Evolutionary conservation across 805 yeast species (phyloP).

Genomic region (Zygosaccharomyces kombuchaensis): DNA sequence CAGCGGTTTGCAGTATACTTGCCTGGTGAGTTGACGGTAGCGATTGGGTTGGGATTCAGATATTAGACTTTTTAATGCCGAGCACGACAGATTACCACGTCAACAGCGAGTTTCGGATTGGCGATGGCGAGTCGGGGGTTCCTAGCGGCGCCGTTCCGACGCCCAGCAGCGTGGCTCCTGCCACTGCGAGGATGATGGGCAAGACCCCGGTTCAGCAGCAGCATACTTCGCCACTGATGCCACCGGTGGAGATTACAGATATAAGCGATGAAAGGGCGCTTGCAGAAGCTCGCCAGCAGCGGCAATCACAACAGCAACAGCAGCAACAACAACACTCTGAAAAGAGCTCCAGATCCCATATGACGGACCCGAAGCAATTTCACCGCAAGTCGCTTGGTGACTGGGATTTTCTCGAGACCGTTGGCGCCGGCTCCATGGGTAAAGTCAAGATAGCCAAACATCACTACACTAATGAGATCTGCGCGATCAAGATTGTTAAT

Average conservation of each 20-base stretch:
- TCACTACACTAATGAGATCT: constrained; percentile 70
- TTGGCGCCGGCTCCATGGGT: constrained; percentile 99
- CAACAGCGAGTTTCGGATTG: constrained; percentile 31
- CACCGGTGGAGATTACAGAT: constrained; percentile 22
- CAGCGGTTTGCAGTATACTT: neutral
- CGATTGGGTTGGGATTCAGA: neutral
- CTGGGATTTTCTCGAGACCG: constrained; percentile 92
- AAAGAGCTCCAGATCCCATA: constrained; percentile 11
- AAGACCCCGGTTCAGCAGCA: constrained; percentile 12
- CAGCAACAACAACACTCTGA: constrained; percentile 18
- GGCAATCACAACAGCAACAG: constrained; percentile 10
- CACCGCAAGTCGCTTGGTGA: constrained; percentile 91
- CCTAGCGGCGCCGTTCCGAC: constrained; percentile 4
- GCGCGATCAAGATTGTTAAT: constrained; percentile 91
- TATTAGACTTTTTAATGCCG: constrained; percentile 15
- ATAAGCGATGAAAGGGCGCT: constrained; percentile 7
- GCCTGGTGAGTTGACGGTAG: neutral
- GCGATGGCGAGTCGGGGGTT: constrained; percentile 15
- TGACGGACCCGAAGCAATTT: constrained; percentile 39
- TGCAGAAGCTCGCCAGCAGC: constrained; percentile 10
- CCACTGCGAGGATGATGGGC: constrained; percentile 36
- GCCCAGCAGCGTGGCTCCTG: constrained; percentile 29
- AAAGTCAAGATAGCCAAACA: constrained; percentile 93
- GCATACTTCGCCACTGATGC: constrained; percentile 20
- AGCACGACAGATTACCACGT: constrained; percentile 29